Percentiles rank a stretch among this genome's conserved stretches.
Evolutionary conservation across 371 early-diverging fungal genomes (phyloP).

Genomic region (Zychaea mexicana): DNA sequence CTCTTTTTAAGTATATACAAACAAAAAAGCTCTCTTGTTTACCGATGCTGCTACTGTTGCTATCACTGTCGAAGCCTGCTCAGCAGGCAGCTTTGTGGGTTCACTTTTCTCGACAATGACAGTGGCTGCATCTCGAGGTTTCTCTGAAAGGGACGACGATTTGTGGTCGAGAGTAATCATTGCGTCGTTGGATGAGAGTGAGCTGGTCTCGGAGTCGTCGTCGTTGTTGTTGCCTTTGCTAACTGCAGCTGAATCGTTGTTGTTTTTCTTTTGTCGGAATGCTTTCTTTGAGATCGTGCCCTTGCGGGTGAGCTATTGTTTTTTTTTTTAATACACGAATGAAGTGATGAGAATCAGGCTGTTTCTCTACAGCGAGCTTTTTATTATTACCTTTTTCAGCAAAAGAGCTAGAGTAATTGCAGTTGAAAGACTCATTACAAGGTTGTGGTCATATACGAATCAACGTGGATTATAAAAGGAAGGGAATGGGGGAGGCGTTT

Average conservation of each 20-base stretch:
- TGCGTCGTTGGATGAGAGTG: neutral
- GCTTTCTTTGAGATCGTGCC: slow-evolving; percentile 7
- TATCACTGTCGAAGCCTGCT: neutral
- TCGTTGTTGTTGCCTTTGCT: too few species aligned
- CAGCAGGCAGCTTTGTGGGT: neutral
- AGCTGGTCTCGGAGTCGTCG: neutral
- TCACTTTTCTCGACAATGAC: neutral
- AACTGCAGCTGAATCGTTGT: neutral
- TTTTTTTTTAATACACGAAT: neutral
- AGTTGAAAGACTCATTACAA: slow-evolving; percentile 24
- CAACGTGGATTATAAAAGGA: slow-evolving; percentile 13
- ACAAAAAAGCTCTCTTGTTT: neutral
- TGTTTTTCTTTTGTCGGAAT: slow-evolving; percentile 5
- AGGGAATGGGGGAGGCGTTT: slow-evolving; percentile 25
- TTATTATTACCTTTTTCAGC: slow-evolving; percentile 24
- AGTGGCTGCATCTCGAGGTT: neutral
- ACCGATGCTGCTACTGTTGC: neutral
- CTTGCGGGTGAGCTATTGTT: neutral
- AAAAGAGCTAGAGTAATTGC: slow-evolving; percentile 22
- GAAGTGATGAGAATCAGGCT: neutral
- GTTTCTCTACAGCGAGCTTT: slow-evolving; percentile 24
- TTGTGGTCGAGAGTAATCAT: neutral
- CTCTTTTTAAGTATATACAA: neutral
- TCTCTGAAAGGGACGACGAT: neutral
- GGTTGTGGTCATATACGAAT: slow-evolving; percentile 6